Evolutionary conservation across 805 yeast genomes (phyloP).

Genomic region (Naumovozyma baii): DNA sequence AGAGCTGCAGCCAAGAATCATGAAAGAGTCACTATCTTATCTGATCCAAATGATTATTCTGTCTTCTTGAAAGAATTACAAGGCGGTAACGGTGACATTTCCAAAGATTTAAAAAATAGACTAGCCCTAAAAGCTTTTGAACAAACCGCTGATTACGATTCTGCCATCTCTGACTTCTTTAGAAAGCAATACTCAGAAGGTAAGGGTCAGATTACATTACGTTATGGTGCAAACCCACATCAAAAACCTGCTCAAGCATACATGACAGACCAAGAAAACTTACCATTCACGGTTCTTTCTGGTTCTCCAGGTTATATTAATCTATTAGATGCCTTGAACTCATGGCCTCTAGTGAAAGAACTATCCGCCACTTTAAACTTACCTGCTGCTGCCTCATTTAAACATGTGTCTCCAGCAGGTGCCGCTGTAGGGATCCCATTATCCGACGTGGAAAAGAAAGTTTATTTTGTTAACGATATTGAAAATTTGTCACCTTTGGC

Average conservation of each 20-base stretch:
- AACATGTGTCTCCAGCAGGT: conserved; percentile 98
- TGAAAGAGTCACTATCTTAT: conserved; percentile 84
- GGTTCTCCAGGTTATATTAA: conserved; percentile 98
- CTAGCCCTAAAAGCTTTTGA: conserved; percentile 94
- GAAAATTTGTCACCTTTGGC: conserved; percentile 94
- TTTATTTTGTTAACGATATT: conserved; percentile 88
- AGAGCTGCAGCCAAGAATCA: conserved; percentile 99
- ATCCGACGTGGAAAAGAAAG: conserved; percentile 80
- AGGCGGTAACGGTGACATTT: conserved; percentile 53
- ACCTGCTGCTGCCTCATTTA: conserved; percentile 98
- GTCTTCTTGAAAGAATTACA: conserved; percentile 72
- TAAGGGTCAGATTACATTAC: conserved; percentile 76
- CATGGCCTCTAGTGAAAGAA: conserved; percentile 98
- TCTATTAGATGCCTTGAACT: conserved; percentile 88
- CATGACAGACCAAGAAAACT: conserved; percentile 68
- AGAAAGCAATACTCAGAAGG: conserved; percentile 92
- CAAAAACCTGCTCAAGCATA: conserved; percentile 98
- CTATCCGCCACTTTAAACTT: conserved; percentile 83
- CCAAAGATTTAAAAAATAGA: conserved; percentile 62
- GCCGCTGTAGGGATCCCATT: conserved; percentile 94
- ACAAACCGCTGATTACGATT: conserved; percentile 94
- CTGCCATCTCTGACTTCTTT: conserved; percentile 91
- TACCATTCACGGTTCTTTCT: conserved; percentile 85
- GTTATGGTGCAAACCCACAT: conserved; percentile 99
- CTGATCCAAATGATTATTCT: conserved; percentile 90